Conservation (phyloP, 2,329 filamentous ascomycete species). For the Bertia moriformis region DNA sequence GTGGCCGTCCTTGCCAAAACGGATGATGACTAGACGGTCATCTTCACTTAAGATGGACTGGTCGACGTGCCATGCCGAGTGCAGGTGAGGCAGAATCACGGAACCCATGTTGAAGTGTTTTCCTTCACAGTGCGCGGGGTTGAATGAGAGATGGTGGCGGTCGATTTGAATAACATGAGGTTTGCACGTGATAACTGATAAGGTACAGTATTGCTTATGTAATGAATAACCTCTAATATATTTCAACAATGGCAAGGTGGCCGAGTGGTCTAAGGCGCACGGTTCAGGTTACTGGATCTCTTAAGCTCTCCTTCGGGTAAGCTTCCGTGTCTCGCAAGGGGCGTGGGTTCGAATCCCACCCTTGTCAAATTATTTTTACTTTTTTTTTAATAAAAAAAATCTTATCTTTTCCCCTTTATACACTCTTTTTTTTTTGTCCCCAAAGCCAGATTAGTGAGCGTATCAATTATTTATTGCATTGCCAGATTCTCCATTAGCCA, state of each 20-base stretch:
- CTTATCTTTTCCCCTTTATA: background rate
- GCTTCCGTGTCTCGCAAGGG: background rate
- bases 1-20: constrained; percentile 79
- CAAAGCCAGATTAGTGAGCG: too few species aligned
- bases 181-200: too few species aligned
- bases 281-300: background rate
- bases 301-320: background rate
- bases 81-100: constrained; percentile 80
- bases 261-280: background rate
- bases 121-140: too few species aligned
- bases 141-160: too few species aligned
- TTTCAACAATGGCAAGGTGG: background rate
- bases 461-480: too few species aligned
- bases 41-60: constrained; percentile 83
- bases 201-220: too few species aligned
- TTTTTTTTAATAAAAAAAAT: background rate
- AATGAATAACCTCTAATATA: too few species aligned
- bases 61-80: constrained; percentile 94
- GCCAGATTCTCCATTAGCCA: too few species aligned
- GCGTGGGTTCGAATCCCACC: background rate
- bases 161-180: too few species aligned
- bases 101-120: constrained; percentile 37
- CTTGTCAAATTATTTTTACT: background rate
- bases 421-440: background rate
- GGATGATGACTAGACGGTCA: constrained; percentile 75